These are phyloP conservation scores for Agaricus sinodeliciosus DNA, from an alignment of 768 basidiomycete species.

Conservation along the genomic window DNA sequence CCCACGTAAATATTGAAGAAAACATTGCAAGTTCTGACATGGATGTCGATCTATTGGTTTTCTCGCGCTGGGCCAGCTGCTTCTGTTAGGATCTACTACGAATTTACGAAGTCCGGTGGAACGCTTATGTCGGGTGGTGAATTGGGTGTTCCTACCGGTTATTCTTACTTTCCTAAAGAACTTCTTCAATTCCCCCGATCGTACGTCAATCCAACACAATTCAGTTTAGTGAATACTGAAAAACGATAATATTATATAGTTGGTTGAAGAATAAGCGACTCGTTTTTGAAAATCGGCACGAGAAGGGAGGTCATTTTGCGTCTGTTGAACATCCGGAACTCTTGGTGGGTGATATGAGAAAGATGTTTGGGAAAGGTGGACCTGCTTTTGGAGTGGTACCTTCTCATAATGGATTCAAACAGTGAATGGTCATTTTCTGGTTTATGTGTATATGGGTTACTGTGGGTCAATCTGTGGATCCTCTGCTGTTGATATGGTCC, in stretches of 20 bases:
- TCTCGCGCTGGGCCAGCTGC: slow-evolving; percentile 53
- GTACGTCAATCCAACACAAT: slow-evolving; percentile 16
- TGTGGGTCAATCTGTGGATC: too few species aligned
- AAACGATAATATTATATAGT: slow-evolving; percentile 20
- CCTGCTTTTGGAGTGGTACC: slow-evolving; percentile 41
- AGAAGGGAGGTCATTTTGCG: slow-evolving; percentile 53
- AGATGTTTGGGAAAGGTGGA: slow-evolving; percentile 50
- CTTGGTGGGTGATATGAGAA: slow-evolving; percentile 42
- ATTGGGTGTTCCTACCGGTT: slow-evolving; percentile 36
- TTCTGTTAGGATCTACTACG: slow-evolving; percentile 54
- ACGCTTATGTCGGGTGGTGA: background rate
- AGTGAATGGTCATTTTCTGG: background rate
- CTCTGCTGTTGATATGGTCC: too few species aligned
- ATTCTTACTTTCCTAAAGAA: slow-evolving; percentile 49
- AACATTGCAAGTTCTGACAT: slow-evolving; percentile 40
- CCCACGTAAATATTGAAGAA: background rate
- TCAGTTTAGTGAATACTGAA: background rate
- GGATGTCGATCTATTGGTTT: slow-evolving; percentile 55
- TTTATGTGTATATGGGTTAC: background rate
- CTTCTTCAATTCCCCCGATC: slow-evolving; percentile 22
- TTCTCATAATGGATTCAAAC: slow-evolving; percentile 32
- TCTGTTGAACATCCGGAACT: slow-evolving; percentile 41
- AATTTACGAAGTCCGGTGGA: slow-evolving; percentile 21
- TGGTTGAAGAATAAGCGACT: slow-evolving; percentile 32
- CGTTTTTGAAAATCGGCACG: slow-evolving; percentile 44